Evolutionary conservation across 2,329 filamentous ascomycete species (phyloP).

Genomic region (Phoma herbarum): DNA sequence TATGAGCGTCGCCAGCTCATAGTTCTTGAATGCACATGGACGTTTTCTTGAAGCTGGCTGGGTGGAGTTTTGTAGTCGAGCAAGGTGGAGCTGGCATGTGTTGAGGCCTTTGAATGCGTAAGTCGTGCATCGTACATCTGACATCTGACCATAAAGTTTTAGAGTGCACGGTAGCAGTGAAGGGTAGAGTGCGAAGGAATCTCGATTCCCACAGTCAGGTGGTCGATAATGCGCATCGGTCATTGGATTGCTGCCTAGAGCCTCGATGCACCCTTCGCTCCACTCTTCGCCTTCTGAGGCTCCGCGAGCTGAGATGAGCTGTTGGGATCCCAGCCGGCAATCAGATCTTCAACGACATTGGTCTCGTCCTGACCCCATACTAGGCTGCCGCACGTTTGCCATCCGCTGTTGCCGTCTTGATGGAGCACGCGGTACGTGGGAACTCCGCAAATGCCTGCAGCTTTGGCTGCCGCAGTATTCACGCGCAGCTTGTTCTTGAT

Average conservation of each 20-base stretch:
- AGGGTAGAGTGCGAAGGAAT: not conserved
- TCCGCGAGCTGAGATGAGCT: conserved; percentile 2
- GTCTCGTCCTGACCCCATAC: conserved; percentile 49
- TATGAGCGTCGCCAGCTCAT: too few relatives aligned
- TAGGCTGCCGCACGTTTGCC: conserved; percentile 34
- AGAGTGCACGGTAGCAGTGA: not conserved
- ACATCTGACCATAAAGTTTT: not conserved
- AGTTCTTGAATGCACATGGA: too few relatives aligned
- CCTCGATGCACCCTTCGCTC: not conserved
- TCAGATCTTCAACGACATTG: conserved; percentile 46
- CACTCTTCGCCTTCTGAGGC: not conserved
- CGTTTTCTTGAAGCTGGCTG: not conserved
- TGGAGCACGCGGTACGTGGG: conserved; percentile 45
- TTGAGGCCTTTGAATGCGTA: not conserved
- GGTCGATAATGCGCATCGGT: not conserved
- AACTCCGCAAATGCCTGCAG: conserved; percentile 44
- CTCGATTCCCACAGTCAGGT: not conserved
- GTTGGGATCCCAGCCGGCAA: conserved; percentile 42
- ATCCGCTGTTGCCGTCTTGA: conserved; percentile 18
- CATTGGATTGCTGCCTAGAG: not conserved
- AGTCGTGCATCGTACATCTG: not conserved
- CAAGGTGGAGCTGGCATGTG: not conserved
- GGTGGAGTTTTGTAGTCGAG: not conserved
- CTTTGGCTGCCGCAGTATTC: conserved; percentile 45
- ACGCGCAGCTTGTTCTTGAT: conserved; percentile 38